Evolutionary conservation across 768 basidiomycete genomes (phyloP), one percentile per base, ranked within the genome.

Genomic region (Crucibulum laeve): DNA sequence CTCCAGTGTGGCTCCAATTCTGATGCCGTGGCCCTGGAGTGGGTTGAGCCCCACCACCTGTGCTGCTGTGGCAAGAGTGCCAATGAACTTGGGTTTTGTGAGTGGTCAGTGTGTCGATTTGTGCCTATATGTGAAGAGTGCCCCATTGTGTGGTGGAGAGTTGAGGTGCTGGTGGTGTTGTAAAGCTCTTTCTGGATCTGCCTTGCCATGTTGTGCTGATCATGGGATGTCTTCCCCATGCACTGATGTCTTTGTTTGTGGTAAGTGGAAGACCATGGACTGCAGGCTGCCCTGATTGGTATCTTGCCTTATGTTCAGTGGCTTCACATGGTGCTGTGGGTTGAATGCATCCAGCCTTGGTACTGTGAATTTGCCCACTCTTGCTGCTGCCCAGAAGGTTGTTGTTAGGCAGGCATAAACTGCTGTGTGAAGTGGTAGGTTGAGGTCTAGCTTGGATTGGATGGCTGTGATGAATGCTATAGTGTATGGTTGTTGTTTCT

Each of bases 311-410:
- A 73, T 38, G 33, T 63, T 39, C 0, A 48, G 22, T 0, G 35
- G 52, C 4, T 53, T 69, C 44, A 69, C 44, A 42, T 74, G 66
- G 1, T 33, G 14, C 0, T 11, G 25, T 0, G 60, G 52, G 28
- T 63, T 32, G 44, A 73, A 75, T 1, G 46, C 43, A 1, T 51
- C 54, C 0, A 70, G 49, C 1, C 15, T 51, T 1, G 53, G 58
- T 0, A 71, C 48, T 0, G 65, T 70, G 42, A 75, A 64, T 44
- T 76, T 70, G 0, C 71, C 68, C 0, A 63, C 34, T 0, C 66
- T 34, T 0, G 64, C 61, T 0, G 54, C 56, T 1, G 59, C 30
- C 15, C 55, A 77, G 51, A 75, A 74, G 3, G 54, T 50, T 0
- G 62, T 68, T 5, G 65, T 65, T 5, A 70, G 60, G 45, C 68